Percentiles rank a stretch among this genome's conserved stretches.
Evolutionary conservation across 2,329 filamentous ascomycete genomes (phyloP).

Genomic region (Aureobasidium sp.): DNA sequence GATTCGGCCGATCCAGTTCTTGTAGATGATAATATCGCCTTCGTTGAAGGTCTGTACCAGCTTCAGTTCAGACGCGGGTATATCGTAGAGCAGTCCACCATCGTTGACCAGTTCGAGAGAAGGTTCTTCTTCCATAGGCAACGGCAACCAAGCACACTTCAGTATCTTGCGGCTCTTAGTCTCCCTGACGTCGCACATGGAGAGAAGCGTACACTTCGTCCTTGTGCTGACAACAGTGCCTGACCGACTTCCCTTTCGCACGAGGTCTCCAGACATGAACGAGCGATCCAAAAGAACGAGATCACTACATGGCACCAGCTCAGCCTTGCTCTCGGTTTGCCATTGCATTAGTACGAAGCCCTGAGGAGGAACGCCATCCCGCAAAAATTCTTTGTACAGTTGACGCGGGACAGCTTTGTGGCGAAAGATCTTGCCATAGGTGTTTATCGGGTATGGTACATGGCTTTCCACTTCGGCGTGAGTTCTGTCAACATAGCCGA

Average conservation of each 20-base stretch:
- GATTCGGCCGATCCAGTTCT: slow-evolving; percentile 49
- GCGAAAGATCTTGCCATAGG: slow-evolving; percentile 31
- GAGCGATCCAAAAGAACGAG: slow-evolving; percentile 47
- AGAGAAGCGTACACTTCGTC: slow-evolving; percentile 37
- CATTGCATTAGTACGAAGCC: slow-evolving; percentile 45
- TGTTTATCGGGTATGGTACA: slow-evolving; percentile 34
- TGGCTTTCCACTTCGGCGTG: slow-evolving; percentile 38
- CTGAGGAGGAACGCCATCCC: slow-evolving; percentile 41
- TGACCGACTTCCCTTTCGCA: slow-evolving; percentile 44
- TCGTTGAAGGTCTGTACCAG: slow-evolving; percentile 34
- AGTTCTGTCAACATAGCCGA: slow-evolving; percentile 40
- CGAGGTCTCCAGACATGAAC: slow-evolving; percentile 47
- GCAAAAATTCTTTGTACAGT: slow-evolving; percentile 33
- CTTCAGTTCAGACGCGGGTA: slow-evolving; percentile 26
- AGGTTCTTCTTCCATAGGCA: slow-evolving; percentile 13
- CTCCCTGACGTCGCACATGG: slow-evolving; percentile 22
- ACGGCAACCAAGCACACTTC: slow-evolving; percentile 13
- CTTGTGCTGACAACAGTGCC: slow-evolving; percentile 46
- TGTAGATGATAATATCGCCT: slow-evolving; percentile 46
- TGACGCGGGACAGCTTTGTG: slow-evolving; percentile 25
- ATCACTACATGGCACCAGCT: slow-evolving; percentile 25
- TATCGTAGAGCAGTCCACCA: slow-evolving; percentile 18
- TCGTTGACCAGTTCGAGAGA: background rate
- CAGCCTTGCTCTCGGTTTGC: slow-evolving; percentile 30
- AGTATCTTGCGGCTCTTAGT: slow-evolving; percentile 7